Base-by-base conservation (phyloP, 176 grass and related monocot genomes). In the Zoysia japonica region DNA sequence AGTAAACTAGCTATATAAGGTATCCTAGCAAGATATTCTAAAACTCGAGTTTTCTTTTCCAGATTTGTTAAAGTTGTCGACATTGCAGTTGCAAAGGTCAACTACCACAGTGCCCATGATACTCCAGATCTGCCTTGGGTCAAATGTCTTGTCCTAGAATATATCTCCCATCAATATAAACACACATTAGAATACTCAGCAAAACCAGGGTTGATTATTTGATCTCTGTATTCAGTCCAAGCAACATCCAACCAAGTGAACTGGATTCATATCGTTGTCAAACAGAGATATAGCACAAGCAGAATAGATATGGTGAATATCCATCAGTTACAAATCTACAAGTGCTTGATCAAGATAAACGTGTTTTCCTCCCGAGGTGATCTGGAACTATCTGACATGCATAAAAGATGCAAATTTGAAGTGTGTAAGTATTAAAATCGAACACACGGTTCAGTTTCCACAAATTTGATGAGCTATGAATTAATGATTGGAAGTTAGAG, bases 81-180 rank as follows among this genome's bases (percentile, higher is more conserved):
- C 47, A 71, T 48, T 63, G 41, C 40, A 62, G 72, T 84, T 76
- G 70, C 48, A 80, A 76, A 54, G 61, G 51, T 39, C 37, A 15
- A 19, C 3, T 68, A 53, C 10, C 53, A 83, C 69, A 68, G 80
- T 69, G 56, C 53, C 78, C 64, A 62, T 63, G 55, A 86, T 70
- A 81, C 61, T 76, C 72, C 54, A 71, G 66, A 87, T 82, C 49
- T 76, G 42, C 41, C 81, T 75, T 80, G 84, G 76, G 64, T 84
- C 49, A 84, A 64, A 76, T 80, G 82, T 88, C 87, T 80, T 80
- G 57, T 88, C 82, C 14, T 67, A 48, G 71, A 79, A 72, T 38
- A 39, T 75, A 64, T 40, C 54, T 75, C 65, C 63, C 57, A 40
- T 67, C 39, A 3, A 20, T n/a, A 67, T 15, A 43, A 39, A 41